phyloP scores from a whole-genome alignment of 1,284 basidiomycete genomes.

The Puccinia horiana region DNA sequence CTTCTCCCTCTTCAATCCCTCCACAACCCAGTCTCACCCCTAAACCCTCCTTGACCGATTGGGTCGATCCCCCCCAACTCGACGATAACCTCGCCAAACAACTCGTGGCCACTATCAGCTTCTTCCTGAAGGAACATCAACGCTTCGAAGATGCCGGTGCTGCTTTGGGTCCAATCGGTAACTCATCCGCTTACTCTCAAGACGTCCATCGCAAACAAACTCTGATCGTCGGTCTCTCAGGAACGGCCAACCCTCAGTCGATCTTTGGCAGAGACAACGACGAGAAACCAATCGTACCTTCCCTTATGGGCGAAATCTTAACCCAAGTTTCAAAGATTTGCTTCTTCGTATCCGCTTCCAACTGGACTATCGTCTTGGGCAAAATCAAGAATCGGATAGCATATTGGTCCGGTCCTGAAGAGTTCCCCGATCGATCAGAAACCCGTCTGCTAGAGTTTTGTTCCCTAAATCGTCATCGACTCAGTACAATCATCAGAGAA shows the following conservation, averaged over 20 bases:
- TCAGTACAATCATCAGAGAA: conserved; percentile 69
- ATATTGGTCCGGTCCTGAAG: conserved; percentile 64
- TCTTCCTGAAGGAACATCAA: conserved; percentile 70
- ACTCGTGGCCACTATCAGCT: conserved; percentile 75
- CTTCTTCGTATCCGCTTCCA: conserved; percentile 83
- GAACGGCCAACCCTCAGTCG: background rate
- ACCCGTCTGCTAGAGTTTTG: conserved; percentile 73
- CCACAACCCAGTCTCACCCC: background rate
- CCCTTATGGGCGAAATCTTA: conserved; percentile 57
- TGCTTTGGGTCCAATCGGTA: conserved; percentile 32
- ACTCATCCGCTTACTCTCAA: conserved; percentile 42
- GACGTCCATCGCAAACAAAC: conserved; percentile 34
- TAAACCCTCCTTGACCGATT: conserved; percentile 52
- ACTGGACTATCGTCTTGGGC: conserved; percentile 78
- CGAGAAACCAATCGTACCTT: conserved; percentile 46
- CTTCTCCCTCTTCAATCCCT: conserved; percentile 53
- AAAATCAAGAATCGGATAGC: conserved; percentile 74
- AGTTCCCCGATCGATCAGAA: conserved; percentile 68
- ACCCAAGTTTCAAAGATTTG: conserved; percentile 70
- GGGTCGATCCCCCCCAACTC: conserved; percentile 73
- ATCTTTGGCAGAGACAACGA: conserved; percentile 26
- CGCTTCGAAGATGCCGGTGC: conserved; percentile 55
- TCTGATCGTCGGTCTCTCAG: conserved; percentile 15
- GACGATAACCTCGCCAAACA: conserved; percentile 85
- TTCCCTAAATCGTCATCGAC: conserved; percentile 68